phyloP scores from a whole-genome alignment of 306 rosid genomes.

The Parietaria judaica region DNA sequence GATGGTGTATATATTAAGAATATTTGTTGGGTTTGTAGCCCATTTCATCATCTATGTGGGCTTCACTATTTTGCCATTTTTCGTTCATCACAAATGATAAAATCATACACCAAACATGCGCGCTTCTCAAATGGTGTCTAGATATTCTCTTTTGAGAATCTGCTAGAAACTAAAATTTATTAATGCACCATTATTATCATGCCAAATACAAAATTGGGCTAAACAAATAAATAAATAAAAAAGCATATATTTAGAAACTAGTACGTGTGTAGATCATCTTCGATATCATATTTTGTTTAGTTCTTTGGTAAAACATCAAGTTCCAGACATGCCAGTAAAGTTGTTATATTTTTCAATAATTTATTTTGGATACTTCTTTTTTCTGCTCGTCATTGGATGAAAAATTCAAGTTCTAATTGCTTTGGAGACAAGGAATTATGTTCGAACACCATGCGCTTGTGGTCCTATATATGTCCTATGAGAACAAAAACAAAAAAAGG shows the following conservation, averaged over 20 bases:
- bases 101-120: too few relatives aligned
- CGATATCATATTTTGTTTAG: constrained; percentile 1
- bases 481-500: constrained; percentile 5
- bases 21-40: too few relatives aligned
- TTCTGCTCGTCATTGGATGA: background rate
- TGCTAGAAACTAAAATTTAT: background rate
- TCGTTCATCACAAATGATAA: too few relatives aligned
- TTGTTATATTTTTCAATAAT: background rate
- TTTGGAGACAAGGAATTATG: constrained; percentile 9
- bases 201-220: too few relatives aligned
- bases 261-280: background rate
- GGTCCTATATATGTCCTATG: constrained; percentile 21
- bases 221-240: background rate
- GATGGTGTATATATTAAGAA: too few relatives aligned
- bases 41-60: too few relatives aligned
- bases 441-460: constrained; percentile 15
- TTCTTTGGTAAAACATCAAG: constrained; percentile 7
- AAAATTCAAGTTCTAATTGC: background rate
- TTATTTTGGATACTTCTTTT: background rate
- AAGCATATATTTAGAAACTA: background rate
- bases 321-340: background rate
- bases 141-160: background rate
- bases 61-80: too few relatives aligned
- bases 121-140: too few relatives aligned
- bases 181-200: too few relatives aligned